phyloP scores from a whole-genome alignment of 1,284 basidiomycete species.

The Moniliella sp. region DNA sequence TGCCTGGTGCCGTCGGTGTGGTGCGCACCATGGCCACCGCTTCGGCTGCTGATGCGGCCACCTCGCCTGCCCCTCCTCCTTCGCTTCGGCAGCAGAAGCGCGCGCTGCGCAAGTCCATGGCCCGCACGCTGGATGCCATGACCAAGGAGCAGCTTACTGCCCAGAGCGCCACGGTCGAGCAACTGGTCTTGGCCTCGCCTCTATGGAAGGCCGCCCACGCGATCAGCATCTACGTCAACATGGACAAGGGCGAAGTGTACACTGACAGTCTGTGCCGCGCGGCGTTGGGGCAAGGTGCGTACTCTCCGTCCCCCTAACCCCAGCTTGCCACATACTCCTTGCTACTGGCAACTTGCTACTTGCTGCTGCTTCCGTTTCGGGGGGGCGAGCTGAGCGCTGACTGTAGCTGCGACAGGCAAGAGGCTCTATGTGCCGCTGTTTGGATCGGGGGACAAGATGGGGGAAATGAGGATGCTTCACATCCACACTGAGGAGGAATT shows the following conservation, averaged over 20 bases:
- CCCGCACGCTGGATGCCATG: slow-evolving; percentile 6
- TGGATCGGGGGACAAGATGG: slow-evolving; percentile 30
- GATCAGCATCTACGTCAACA: slow-evolving; percentile 34
- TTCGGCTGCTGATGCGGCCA: no score
- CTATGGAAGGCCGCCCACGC: slow-evolving; percentile 16
- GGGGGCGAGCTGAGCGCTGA: not conserved
- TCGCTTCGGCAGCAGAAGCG: slow-evolving; percentile 17
- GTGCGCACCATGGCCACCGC: no score
- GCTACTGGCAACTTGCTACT: not conserved
- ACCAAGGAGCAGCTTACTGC: slow-evolving; percentile 3
- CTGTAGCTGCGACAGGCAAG: slow-evolving; percentile 15
- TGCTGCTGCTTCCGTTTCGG: not conserved
- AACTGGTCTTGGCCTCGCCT: slow-evolving; percentile 21
- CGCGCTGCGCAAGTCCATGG: slow-evolving; percentile 18
- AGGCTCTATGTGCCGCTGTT: slow-evolving; percentile 34
- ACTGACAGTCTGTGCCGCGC: slow-evolving; percentile 33
- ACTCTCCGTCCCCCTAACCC: not conserved
- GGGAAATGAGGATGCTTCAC: slow-evolving; percentile 35
- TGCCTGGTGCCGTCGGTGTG: no score
- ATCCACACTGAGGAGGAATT: slow-evolving; percentile 21
- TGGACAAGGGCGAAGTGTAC: slow-evolving; percentile 28
- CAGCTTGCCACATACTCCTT: not conserved
- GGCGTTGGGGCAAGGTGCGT: slow-evolving; percentile 15
- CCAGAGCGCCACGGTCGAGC: slow-evolving; percentile 18
- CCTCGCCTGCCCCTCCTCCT: slow-evolving; percentile 5